Evolutionary conservation across 1,284 basidiomycete species (phyloP), one percentile per base, ranked within the genome.

Genomic region (Wolfiporia cocos): DNA sequence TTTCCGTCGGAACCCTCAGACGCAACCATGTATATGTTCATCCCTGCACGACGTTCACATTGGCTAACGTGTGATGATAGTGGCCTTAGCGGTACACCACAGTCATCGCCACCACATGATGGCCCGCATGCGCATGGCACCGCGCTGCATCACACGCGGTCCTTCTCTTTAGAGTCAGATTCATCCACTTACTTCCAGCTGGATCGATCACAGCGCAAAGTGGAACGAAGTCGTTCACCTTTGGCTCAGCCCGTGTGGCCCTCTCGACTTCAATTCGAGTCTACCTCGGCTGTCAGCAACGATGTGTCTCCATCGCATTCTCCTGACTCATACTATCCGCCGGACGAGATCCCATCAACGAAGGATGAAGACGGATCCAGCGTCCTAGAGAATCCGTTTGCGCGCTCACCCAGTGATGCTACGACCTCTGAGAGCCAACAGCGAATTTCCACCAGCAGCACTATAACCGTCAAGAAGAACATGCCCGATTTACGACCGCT

Each of bases 401-500:
- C n/a, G n/a, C n/a, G n/a, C n/a, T n/a, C n/a, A n/a, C n/a, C n/a
- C n/a, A n/a, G n/a, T n/a, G n/a, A n/a, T n/a, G n/a, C n/a, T n/a
- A n/a, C n/a, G 37, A 29, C 9, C 17, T 30, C 22, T 26, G 24
- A 21, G 17, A 19, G 19, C 29, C 31, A 28, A 30, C 49, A 55
- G 42, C 73, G 12, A 76, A 87, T 57, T 66, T 62, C 38, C 74
- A 29, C 80, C 30, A 78, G 64, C 11, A 52, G 60, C 19, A 65
- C 66, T 5, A 64, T 86, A 3, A 59, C 70, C 1, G 69, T 71
- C 23, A 92, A 91, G 66, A 91, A 94, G 64, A 93, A 90, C 41
- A 68, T 96, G 46, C 92, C 93, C 7, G 92, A 96, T 57, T 67
- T 96, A 37, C 77, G 88, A 18, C 79, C 77, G 34, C 65, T 71